phyloP scores from a whole-genome alignment of 2,329 filamentous ascomycete genomes.

The Cryphonectria naterciae region DNA sequence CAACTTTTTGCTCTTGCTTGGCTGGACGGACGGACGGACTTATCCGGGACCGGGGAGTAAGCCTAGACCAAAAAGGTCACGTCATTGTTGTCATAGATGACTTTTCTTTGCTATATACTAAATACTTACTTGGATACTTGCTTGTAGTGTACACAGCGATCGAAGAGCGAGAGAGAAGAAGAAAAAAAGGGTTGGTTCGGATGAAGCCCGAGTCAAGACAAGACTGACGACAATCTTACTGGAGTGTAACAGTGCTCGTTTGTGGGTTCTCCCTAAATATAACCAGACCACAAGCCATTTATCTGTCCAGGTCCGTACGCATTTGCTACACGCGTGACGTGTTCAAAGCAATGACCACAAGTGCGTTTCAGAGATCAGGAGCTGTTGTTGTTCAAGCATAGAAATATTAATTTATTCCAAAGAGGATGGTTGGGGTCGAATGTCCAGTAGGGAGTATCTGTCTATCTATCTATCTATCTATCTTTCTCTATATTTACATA shows the following conservation, averaged over 20 bases:
- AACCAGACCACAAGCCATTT: not conserved
- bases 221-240: not conserved
- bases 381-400: not conserved
- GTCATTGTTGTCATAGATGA: not conserved
- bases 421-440: not conserved
- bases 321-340: not conserved
- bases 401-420: not conserved
- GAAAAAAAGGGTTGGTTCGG: not conserved
- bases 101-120: not conserved
- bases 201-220: not conserved
- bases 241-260: not conserved
- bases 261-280: not conserved
- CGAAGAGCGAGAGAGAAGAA: not conserved
- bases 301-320: not conserved
- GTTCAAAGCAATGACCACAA: not conserved
- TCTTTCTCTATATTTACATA: not conserved
- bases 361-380: not conserved
- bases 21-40: not conserved
- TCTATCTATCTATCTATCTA: not conserved
- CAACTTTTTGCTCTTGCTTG: not conserved
- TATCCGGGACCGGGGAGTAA: not conserved
- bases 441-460: not conserved
- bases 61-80: not conserved
- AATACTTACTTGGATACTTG: not conserved
- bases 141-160: no score